Conservation (phyloP, 495 filamentous ascomycete genomes). For the Recurvomyces mirabilis region DNA sequence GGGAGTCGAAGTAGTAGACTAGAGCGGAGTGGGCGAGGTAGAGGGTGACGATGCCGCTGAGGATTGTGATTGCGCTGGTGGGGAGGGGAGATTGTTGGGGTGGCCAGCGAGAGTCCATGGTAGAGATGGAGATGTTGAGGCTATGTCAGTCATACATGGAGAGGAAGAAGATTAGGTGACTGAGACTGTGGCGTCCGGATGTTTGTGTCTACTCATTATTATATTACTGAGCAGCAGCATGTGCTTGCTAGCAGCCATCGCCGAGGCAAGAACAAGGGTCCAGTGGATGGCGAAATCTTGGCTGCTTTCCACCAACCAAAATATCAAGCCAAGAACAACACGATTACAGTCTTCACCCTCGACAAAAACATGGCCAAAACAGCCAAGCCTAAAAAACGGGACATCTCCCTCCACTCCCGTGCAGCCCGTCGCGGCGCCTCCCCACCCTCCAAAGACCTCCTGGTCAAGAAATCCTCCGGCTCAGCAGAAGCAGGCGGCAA, state of each 20-base stretch:
- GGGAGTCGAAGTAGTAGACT: constrained; percentile 19
- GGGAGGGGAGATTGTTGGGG: neutral
- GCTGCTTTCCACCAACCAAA: too few species aligned
- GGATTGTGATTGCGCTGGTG: neutral
- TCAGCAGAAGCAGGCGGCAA: too few species aligned
- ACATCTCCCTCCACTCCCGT: constrained; percentile 18
- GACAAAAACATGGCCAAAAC: constrained; percentile 28
- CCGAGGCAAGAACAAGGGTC: neutral
- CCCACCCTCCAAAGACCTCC: constrained; percentile 32
- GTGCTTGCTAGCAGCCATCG: too few species aligned
- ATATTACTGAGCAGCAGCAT: too few species aligned
- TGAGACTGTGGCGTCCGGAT: too few species aligned
- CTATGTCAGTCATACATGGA: too few species aligned
- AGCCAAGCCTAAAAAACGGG: constrained; percentile 25
- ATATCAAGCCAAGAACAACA: too few species aligned
- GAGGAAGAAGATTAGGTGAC: too few species aligned
- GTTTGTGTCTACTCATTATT: too few species aligned
- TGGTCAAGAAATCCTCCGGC: constrained; percentile 48
- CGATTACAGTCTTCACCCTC: too few species aligned
- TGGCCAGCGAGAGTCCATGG: neutral
- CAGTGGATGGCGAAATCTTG: too few species aligned
- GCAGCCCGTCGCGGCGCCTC: constrained; percentile 16
- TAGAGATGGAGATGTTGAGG: neutral
- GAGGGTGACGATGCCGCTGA: constrained; percentile 7
- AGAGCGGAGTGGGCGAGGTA: constrained; percentile 16